Conservation (phyloP, 2,329 filamentous ascomycete genomes). For the Pseudocercospora musae region DNA sequence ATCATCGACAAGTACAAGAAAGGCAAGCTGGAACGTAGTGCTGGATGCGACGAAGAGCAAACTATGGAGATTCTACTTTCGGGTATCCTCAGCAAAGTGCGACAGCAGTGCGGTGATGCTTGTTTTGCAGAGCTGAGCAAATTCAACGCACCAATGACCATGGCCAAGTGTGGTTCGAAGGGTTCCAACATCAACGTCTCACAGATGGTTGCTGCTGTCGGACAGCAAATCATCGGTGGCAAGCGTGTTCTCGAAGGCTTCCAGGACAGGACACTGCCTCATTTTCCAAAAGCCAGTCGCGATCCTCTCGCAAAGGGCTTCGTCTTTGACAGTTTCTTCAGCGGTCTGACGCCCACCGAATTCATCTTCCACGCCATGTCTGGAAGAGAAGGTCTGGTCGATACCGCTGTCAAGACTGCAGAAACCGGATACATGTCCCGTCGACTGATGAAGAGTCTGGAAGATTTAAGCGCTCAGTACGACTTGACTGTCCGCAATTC, state of each 20-base stretch:
- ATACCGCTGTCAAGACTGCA: slow-evolving; percentile 97
- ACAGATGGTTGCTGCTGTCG: slow-evolving; percentile 96
- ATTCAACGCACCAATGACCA: slow-evolving; percentile 89
- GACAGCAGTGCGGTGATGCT: slow-evolving; percentile 83
- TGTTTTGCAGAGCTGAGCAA: slow-evolving; percentile 87
- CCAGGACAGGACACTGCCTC: slow-evolving; percentile 88
- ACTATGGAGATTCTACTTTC: slow-evolving; percentile 89
- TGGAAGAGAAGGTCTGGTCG: slow-evolving; percentile 94
- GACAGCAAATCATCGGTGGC: slow-evolving; percentile 95
- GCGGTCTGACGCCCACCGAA: slow-evolving; percentile 81
- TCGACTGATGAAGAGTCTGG: slow-evolving; percentile 94
- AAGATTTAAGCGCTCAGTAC: slow-evolving; percentile 90
- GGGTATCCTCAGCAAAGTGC: slow-evolving; percentile 85
- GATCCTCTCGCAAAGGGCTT: slow-evolving; percentile 96
- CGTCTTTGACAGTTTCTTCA: slow-evolving; percentile 95
- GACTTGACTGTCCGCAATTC: slow-evolving; percentile 94
- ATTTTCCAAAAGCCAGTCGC: slow-evolving; percentile 89
- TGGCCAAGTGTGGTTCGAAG: slow-evolving; percentile 97
- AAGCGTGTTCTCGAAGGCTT: slow-evolving; percentile 93
- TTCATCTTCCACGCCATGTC: slow-evolving; percentile 99
- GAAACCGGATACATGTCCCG: slow-evolving; percentile 99
- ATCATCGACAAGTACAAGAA: slow-evolving; percentile 76
- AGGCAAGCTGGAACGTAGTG: slow-evolving; percentile 77
- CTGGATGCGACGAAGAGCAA: slow-evolving; percentile 86
- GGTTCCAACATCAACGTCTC: slow-evolving; percentile 97